Evolutionary conservation across 2,329 filamentous ascomycete genomes (phyloP).

Genomic region (Cladosporium phlei): DNA sequence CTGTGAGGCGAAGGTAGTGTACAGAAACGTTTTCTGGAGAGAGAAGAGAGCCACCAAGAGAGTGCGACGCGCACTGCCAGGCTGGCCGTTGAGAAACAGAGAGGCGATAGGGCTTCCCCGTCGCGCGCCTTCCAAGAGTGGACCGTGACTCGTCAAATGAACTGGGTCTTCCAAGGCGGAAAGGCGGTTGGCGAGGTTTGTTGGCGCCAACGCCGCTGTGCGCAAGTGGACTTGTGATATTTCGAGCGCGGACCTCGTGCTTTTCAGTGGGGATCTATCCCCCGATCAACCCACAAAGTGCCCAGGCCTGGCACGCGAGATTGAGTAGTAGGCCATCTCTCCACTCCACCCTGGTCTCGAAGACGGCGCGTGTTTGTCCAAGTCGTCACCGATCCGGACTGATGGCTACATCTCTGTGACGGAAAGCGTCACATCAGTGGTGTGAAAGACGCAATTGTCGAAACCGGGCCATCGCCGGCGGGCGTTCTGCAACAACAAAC

Average conservation of each 20-base stretch:
- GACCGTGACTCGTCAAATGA: conserved; percentile 7
- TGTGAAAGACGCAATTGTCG: too few species aligned
- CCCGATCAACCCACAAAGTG: conserved; percentile 3
- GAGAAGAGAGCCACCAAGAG: not conserved
- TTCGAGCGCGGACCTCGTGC: conserved; percentile 7
- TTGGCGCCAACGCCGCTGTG: conserved; percentile 9
- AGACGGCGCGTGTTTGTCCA: too few species aligned
- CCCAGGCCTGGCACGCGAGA: not conserved
- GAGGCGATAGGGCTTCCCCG: not conserved
- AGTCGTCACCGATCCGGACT: too few species aligned
- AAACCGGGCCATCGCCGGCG: too few species aligned
- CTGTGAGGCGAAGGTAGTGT: conserved; percentile 6
- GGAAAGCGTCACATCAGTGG: too few species aligned
- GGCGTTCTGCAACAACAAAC: too few species aligned
- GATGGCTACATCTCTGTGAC: too few species aligned
- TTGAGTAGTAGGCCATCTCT: too few species aligned
- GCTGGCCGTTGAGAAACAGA: conserved; percentile 9
- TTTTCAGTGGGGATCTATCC: conserved; percentile 4
- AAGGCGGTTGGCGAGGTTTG: not conserved
- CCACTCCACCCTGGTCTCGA: too few species aligned
- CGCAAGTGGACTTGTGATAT: not conserved
- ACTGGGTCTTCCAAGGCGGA: conserved; percentile 9
- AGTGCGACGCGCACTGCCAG: too few species aligned
- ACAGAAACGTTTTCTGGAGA: conserved; percentile 13
- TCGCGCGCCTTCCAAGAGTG: conserved; percentile 5